Conservation (phyloP, 2,329 filamentous ascomycete species). For the Penicillium thymicola region DNA sequence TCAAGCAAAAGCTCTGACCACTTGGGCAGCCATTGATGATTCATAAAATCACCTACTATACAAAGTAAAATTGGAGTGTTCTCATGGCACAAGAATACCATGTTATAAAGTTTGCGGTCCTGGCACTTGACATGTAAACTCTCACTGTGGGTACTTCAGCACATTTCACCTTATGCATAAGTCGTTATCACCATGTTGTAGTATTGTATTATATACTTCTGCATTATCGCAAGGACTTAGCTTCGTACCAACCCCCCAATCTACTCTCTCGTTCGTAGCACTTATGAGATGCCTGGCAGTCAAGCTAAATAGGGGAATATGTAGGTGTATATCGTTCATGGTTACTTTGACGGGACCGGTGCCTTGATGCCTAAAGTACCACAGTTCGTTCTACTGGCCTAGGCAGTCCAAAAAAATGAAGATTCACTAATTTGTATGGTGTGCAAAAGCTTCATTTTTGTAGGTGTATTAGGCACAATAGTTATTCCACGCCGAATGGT, state of each 20-base stretch:
- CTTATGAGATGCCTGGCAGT: neutral
- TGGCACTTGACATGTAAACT: neutral
- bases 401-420: too few species aligned
- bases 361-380: too few species aligned
- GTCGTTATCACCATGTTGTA: too few species aligned
- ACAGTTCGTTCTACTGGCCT: too few species aligned
- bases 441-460: too few species aligned
- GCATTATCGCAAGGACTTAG: neutral
- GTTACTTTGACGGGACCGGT: too few species aligned
- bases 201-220: neutral
- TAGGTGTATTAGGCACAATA: too few species aligned
- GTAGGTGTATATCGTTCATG: too few species aligned
- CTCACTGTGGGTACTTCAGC: neutral
- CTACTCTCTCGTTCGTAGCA: neutral
- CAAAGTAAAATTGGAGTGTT: too few species aligned
- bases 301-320: too few species aligned
- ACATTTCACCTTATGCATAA: neutral
- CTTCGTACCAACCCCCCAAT: neutral
- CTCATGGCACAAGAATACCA: neutral
- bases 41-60: neutral
- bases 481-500: too few species aligned
- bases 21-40: neutral
- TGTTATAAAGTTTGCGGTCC: neutral
- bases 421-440: too few species aligned
- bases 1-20: conserved; percentile 6